phyloP scores from a whole-genome alignment of 202 grass and related monocot genomes.

The Bolboschoenoplectus hybrid region DNA sequence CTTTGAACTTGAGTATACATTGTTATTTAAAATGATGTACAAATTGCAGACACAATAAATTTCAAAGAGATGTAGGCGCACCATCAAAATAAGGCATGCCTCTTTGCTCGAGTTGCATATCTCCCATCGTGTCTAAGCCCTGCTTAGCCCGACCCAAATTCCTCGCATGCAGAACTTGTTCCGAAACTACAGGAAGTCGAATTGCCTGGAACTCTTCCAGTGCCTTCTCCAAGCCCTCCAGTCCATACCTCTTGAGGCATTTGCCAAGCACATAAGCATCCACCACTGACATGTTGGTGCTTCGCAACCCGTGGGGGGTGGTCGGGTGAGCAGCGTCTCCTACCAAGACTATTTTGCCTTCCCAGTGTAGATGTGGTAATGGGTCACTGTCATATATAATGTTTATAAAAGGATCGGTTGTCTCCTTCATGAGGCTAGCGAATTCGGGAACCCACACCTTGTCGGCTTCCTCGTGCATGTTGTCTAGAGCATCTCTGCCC shows the following conservation, averaged over 20 bases:
- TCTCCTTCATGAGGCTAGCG: conserved; percentile 60
- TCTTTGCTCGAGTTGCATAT: conserved; percentile 52
- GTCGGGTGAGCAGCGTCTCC: conserved; percentile 94
- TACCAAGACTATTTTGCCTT: conserved; percentile 52
- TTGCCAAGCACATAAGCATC: conserved; percentile 59
- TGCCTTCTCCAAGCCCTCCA: conserved; percentile 24
- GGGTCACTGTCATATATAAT: conserved; percentile 78
- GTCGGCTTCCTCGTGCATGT: conserved; percentile 57
- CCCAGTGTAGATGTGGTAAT: conserved; percentile 55
- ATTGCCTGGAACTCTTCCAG: conserved; percentile 58
- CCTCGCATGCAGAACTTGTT: conserved; percentile 60
- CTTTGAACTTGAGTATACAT: background rate
- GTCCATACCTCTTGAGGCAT: conserved; percentile 51
- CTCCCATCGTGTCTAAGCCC: conserved; percentile 44
- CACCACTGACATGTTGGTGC: conserved; percentile 89
- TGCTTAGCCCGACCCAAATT: conserved; percentile 72
- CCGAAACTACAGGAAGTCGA: conserved; percentile 58
- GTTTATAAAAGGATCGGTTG: conserved; percentile 75
- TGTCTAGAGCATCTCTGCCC: conserved; percentile 47
- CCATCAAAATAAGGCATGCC: conserved; percentile 69
- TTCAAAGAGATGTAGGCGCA: conserved; percentile 33
- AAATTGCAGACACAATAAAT: background rate
- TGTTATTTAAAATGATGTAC: background rate
- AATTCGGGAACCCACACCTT: conserved; percentile 74
- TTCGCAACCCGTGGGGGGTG: conserved; percentile 75